Percentiles rank a stretch among this genome's conserved stretches.
Evolutionary conservation across 225 moss, liverwort and hornwort genomes (phyloP).

Genomic region (Rhytidiadelphus loreus): DNA sequence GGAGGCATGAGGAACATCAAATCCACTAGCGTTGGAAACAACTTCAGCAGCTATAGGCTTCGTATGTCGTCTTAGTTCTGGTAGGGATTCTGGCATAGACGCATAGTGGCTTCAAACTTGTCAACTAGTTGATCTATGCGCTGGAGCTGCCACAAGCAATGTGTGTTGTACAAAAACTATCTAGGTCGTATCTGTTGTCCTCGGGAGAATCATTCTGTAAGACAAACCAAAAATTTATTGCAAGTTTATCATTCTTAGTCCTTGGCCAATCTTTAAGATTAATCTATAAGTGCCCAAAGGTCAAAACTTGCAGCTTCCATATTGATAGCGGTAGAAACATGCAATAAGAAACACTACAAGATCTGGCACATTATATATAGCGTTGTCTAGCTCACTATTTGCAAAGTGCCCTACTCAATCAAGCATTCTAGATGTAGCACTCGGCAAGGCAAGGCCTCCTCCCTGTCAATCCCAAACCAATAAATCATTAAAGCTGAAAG

Average conservation of each 20-base stretch:
- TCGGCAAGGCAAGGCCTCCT: neutral
- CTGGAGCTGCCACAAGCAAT: slow-evolving; percentile 71
- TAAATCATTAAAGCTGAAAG: neutral
- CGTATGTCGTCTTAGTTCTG: neutral
- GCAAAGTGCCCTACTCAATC: neutral
- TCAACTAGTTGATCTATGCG: slow-evolving; percentile 49
- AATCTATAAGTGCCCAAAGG: neutral
- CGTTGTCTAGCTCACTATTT: neutral
- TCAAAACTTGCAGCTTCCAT: neutral
- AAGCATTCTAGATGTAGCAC: neutral
- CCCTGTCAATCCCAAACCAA: neutral
- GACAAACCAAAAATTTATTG: neutral
- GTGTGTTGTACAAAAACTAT: slow-evolving; percentile 33
- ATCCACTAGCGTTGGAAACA: neutral
- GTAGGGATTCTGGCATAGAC: neutral
- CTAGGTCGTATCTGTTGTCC: neutral
- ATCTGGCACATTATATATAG: neutral
- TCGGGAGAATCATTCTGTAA: neutral
- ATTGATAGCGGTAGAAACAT: neutral
- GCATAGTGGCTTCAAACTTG: slow-evolving; percentile 1
- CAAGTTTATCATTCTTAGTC: neutral
- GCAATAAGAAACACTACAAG: neutral
- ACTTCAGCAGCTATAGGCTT: neutral
- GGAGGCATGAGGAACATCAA: neutral
- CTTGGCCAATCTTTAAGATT: neutral